Conservation (phyloP, 441 rosid species). For the Sinapis alba region DNA sequence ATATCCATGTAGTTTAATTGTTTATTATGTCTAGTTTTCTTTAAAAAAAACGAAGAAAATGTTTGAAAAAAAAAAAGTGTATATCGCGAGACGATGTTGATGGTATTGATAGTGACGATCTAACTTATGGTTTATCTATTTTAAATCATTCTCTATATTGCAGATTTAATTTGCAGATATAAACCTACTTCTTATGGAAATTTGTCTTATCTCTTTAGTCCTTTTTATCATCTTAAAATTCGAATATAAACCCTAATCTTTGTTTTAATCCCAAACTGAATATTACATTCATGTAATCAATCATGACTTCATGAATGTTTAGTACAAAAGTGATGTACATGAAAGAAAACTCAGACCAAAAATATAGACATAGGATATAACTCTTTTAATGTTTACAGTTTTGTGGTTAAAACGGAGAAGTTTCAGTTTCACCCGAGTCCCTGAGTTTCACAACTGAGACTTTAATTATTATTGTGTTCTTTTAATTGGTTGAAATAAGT, state of each 20-base stretch:
- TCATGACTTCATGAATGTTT: neutral
- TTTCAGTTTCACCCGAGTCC: conserved; percentile 47
- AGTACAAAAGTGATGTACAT: neutral
- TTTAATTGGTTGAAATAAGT: neutral
- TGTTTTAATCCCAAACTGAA: neutral
- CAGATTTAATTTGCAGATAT: neutral
- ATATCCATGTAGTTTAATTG: conserved; percentile 24
- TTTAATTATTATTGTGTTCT: conserved; percentile 12
- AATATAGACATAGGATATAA: conserved; percentile 35
- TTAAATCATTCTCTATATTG: neutral
- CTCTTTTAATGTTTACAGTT: conserved; percentile 43
- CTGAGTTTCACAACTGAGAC: conserved; percentile 58
- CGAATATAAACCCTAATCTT: neutral
- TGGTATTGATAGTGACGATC: conserved; percentile 46
- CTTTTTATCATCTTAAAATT: neutral
- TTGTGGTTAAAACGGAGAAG: conserved; percentile 36
- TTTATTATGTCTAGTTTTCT: conserved; percentile 15
- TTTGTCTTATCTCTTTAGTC: neutral
- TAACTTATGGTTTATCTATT: conserved; percentile 35
- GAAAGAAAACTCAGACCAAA: conserved; percentile 22
- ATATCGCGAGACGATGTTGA: conserved; percentile 43
- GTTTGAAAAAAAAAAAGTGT: conserved; percentile 31
- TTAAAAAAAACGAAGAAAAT: conserved; percentile 26
- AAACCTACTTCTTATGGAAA: neutral
- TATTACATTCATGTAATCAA: neutral